phyloP scores from a whole-genome alignment of 2,329 filamentous ascomycete genomes.

The Calonectria crousiana region DNA sequence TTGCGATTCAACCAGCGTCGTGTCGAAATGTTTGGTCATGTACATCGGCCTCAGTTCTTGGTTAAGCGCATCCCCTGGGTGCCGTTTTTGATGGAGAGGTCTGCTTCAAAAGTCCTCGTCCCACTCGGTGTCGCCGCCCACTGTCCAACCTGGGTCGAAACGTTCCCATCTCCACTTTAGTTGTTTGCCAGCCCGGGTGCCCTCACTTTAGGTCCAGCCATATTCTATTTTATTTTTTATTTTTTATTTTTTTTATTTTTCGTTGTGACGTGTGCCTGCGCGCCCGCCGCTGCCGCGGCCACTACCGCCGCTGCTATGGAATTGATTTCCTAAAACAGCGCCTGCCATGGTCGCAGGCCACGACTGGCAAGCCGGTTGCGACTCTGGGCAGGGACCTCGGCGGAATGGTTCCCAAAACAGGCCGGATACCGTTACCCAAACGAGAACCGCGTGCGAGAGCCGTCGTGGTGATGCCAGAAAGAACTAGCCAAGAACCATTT shows the following conservation, averaged over 20 bases:
- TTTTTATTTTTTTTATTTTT: constrained; percentile 68
- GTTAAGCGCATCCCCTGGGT: constrained; percentile 67
- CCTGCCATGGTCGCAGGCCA: constrained; percentile 52
- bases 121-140: constrained; percentile 70
- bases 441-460: constrained; percentile 66
- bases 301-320: not conserved
- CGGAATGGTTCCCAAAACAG: constrained; percentile 69
- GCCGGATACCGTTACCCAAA: constrained; percentile 71
- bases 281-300: not conserved
- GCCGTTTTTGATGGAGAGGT: constrained; percentile 59
- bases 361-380: constrained; percentile 38
- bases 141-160: constrained; percentile 81
- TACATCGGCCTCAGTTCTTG: constrained; percentile 77
- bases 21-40: constrained; percentile 79
- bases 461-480: constrained; percentile 70
- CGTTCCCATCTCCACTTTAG: constrained; percentile 71
- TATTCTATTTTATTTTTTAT: no score
- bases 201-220: constrained; percentile 63
- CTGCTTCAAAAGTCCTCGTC: constrained; percentile 80
- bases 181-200: constrained; percentile 63
- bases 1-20: constrained; percentile 68
- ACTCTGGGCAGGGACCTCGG: constrained; percentile 49
- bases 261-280: constrained; percentile 66
- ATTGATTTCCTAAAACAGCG: constrained; percentile 43
- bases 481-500: constrained; percentile 72